Evolutionary conservation across 2,329 filamentous ascomycete species (phyloP).

Genomic region (Colletotrichum cuscutae): DNA sequence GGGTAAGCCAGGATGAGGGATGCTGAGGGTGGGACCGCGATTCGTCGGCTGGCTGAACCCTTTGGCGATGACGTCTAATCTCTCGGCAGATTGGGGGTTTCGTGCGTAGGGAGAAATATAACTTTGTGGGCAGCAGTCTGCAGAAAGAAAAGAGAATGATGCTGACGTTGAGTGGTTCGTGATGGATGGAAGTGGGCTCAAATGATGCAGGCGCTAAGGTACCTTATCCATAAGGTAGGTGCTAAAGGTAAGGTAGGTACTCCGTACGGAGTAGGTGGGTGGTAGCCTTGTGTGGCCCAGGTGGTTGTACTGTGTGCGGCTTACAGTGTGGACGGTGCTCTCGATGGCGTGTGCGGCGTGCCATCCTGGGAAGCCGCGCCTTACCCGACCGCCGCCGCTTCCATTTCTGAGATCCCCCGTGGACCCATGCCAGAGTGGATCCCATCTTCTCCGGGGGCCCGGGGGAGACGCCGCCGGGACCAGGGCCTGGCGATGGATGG

Average conservation of each 20-base stretch:
- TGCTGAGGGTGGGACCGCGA: background rate
- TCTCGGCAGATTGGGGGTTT: background rate
- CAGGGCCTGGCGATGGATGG: conserved; percentile 11
- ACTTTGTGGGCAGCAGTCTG: conserved; percentile 1
- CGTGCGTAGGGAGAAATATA: background rate
- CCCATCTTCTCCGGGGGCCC: conserved; percentile 10
- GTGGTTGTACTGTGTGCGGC: background rate
- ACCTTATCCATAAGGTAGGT: too few relatives aligned
- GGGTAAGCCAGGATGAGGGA: background rate
- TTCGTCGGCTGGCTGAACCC: background rate
- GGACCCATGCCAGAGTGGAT: background rate
- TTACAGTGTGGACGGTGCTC: conserved; percentile 8
- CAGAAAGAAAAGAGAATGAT: background rate
- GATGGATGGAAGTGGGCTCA: background rate
- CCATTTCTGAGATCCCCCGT: background rate
- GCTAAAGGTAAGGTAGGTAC: background rate
- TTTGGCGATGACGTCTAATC: background rate
- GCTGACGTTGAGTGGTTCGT: conserved; percentile 9
- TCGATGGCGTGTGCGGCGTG: background rate
- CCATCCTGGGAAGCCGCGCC: conserved; percentile 3
- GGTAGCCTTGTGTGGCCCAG: background rate
- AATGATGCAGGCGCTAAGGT: background rate
- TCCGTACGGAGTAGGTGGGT: too few relatives aligned
- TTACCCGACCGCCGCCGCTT: conserved; percentile 27
- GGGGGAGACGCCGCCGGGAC: conserved; percentile 30